Evolutionary conservation across 352 stramenopile genomes (phyloP).

Genomic region (Plasmopara halstedii): DNA sequence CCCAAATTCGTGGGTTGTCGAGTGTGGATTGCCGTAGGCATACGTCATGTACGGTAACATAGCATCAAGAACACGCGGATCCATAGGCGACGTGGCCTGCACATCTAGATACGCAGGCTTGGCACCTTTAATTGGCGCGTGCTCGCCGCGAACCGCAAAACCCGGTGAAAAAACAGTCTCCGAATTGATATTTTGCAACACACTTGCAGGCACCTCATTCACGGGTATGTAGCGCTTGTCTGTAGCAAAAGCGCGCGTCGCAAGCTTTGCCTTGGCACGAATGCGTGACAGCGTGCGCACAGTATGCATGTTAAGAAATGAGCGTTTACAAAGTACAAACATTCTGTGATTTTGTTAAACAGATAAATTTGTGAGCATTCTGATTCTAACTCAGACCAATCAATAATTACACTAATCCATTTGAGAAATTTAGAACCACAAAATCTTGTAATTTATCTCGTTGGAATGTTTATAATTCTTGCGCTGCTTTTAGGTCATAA

Average conservation of each 20-base stretch:
- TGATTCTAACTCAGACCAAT: no score
- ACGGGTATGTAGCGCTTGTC: slow-evolving; percentile 83
- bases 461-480: slow-evolving; percentile 6
- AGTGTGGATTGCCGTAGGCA: slow-evolving; percentile 98
- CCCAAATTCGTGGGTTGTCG: slow-evolving; percentile 96
- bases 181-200: slow-evolving; percentile 76
- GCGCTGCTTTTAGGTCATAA: slow-evolving; percentile 19
- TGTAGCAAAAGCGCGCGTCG: slow-evolving; percentile 23
- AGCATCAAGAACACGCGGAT: slow-evolving; percentile 97
- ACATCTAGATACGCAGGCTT: slow-evolving; percentile 93
- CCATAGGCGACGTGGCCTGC: slow-evolving; percentile 96
- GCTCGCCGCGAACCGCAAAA: slow-evolving; percentile 68
- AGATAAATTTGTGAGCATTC: no score
- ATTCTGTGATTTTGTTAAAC: slow-evolving; percentile 8
- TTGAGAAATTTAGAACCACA: background rate
- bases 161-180: slow-evolving; percentile 77
- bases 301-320: slow-evolving; percentile 20
- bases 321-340: slow-evolving; percentile 6
- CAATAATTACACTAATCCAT: no score
- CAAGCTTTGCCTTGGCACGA: slow-evolving; percentile 1
- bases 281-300: slow-evolving; percentile 11
- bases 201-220: slow-evolving; percentile 76
- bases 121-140: slow-evolving; percentile 47
- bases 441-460: background rate
- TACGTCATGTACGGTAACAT: slow-evolving; percentile 98